Base-by-base conservation (phyloP, 2,329 filamentous ascomycete genomes). In the Trichoderma sp. region DNA sequence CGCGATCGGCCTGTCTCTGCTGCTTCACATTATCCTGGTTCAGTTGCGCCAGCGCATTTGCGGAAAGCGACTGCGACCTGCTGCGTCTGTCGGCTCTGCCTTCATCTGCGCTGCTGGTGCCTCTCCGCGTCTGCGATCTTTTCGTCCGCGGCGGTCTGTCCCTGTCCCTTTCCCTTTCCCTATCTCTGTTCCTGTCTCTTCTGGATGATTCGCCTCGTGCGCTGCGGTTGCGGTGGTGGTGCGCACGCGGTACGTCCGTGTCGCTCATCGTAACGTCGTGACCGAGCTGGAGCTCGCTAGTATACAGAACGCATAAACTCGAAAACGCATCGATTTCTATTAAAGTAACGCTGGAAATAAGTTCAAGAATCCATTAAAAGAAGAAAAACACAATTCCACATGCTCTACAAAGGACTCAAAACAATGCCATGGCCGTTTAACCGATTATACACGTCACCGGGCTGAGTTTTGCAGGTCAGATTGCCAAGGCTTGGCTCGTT, bases 11-110 rank as follows among this genome's bases (percentile, higher is more conserved):
- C 67, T 84, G 84, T 50, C 83, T 84, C 73, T 88, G 86, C 30
- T 86, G 84, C 23, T 79, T 79, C 28, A 79, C 77, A 79, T 93
- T 91, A 68, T 88, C 82, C 64, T 88, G 85, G 75, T 93, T 87
- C 61, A 95, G 80, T 76, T 90, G 88, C 13, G 90, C 90, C 63
- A 95, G 81, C 6, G 91, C 89, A 75, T 89, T 87, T 3, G 82
- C 78, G 5, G 85, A 86, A 30, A 86, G 78, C 6, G 78, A 72
- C 23, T 77, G 76, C 2, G 78, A 76, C n/a, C 73, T 74, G 62
- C 75, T 74, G 30, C 72, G 73, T 65, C 74, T 73, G 26, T 77
- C 78, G 20, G 65, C 75, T 58, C 75, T 72, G n/a, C 76, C 79
- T 5, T 80, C 81, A 28, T 83, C 82, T 0, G 80, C 77, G 6